Evolutionary conservation across 2,329 filamentous ascomycete genomes (phyloP), one percentile per base, ranked within the genome.

Genomic region (Penicillium corylophilum): DNA sequence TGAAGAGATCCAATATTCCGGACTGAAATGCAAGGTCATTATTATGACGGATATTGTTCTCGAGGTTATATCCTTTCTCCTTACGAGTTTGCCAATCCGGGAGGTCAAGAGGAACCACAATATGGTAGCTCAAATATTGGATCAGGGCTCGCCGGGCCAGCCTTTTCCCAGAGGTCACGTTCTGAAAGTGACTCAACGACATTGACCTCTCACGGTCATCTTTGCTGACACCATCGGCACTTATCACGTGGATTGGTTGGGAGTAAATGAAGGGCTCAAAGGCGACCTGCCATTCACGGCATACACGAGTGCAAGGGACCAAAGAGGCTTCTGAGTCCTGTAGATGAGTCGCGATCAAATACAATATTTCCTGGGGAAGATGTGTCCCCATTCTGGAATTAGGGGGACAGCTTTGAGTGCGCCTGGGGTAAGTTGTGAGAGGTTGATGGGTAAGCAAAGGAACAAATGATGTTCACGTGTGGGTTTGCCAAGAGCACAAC

Each of bases 261-360:
- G 36, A 43, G 50, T 55, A 59, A 20, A 57, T 39, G n/a, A 59
- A 15, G n/a, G 44, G 26, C 24, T 57, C 54, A 36, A 57, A 53
- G 0, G 44, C 46, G 9, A 36, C 39, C 44, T 57, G 44, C 57
- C 51, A 60, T 50, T 48, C 31, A 23, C 50, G 55, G 41, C 53
- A 59, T 40, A 60, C 56, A 28, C 23, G n/a, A 41, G 47, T 47
- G 33, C 31, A 53, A 13, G 31, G 38, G 26, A 39, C 31, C 26
- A 53, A 26, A 50, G 31, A 36, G 7, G 10, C 26, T 12, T 28
- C 18, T n/a, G 41, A 23, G 15, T 29, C 44, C 36, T 35, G 51
- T 3, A 50, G 26, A 28, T 40, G 15, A 29, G n/a, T n/a, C n/a
- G n/a, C n/a, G n/a, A n/a, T n/a, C n/a, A n/a, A n/a, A n/a, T 31